These are phyloP conservation scores for Aspergillus uvarum DNA, from an alignment of 2,329 filamentous ascomycete genomes.

Conservation along the genomic window DNA sequence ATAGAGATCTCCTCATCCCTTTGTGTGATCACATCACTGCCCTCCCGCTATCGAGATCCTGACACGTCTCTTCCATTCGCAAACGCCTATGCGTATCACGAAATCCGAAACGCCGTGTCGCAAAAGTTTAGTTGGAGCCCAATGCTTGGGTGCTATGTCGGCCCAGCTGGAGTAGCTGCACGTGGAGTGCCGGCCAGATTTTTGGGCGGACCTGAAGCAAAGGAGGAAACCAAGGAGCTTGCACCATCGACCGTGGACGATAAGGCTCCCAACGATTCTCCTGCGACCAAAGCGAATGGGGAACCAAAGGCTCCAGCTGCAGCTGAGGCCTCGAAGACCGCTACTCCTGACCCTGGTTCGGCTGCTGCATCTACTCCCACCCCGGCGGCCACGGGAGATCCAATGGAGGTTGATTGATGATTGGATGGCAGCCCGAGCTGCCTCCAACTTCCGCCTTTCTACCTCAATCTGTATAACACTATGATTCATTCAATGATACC, in stretches of 20 bases:
- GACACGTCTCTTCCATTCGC: conserved; percentile 78
- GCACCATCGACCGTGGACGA: conserved; percentile 10
- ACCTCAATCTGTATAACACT: not conserved
- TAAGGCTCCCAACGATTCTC: not conserved
- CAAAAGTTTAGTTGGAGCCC: conserved; percentile 81
- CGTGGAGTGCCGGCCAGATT: conserved; percentile 82
- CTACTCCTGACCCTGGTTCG: conserved; percentile 8
- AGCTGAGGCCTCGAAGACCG: not conserved
- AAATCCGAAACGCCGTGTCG: conserved; percentile 71
- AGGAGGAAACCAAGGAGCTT: conserved; percentile 15
- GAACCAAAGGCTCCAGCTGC: conserved; percentile 10
- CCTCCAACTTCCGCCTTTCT: not conserved
- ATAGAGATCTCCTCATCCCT: conserved; percentile 51
- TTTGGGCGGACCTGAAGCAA: conserved; percentile 28
- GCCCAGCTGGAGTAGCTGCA: conserved; percentile 58
- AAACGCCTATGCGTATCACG: conserved; percentile 72
- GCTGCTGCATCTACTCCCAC: conserved; percentile 10
- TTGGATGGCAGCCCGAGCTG: conserved; percentile 6
- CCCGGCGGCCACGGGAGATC: conserved; percentile 1
- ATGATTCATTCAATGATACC: conserved; percentile 5
- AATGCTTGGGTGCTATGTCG: conserved; percentile 80
- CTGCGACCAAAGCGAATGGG: conserved; percentile 10
- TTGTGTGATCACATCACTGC: conserved; percentile 80
- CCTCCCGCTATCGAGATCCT: conserved; percentile 81
- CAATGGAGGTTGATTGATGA: conserved; percentile 6